Evolutionary conservation across 2,329 filamentous ascomycete species (phyloP).

Genomic region (Periconia macrospinosa): DNA sequence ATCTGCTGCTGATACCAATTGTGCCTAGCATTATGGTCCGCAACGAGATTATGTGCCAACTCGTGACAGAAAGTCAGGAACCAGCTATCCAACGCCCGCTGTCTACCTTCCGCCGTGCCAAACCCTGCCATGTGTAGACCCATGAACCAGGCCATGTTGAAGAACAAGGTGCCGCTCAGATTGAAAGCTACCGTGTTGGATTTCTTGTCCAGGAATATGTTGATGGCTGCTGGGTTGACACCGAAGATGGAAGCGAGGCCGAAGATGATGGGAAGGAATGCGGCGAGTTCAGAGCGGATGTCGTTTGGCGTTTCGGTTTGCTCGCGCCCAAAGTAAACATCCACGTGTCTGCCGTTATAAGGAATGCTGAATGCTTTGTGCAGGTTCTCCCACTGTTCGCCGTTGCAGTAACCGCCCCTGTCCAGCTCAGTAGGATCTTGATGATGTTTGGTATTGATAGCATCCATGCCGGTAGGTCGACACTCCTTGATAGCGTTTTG

Average conservation of each 20-base stretch:
- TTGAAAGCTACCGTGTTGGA: constrained; percentile 94
- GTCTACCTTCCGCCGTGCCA: constrained; percentile 33
- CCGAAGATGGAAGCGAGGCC: constrained; percentile 58
- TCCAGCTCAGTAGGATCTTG: constrained; percentile 42
- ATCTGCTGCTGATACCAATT: constrained; percentile 44
- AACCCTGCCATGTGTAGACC: constrained; percentile 64
- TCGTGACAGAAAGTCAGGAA: constrained; percentile 96
- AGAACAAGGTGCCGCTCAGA: constrained; percentile 82
- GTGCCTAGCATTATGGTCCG: constrained; percentile 59
- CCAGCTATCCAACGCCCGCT: constrained; percentile 71
- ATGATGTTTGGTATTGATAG: constrained; percentile 37
- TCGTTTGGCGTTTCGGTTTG: constrained; percentile 30
- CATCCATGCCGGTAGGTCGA: constrained; percentile 32
- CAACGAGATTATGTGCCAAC: constrained; percentile 88
- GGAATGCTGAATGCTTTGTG: constrained; percentile 41
- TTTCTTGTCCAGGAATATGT: constrained; percentile 82
- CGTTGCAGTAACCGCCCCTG: constrained; percentile 41
- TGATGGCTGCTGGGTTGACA: constrained; percentile 68
- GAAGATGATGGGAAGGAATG: constrained; percentile 40
- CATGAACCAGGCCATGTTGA: constrained; percentile 85
- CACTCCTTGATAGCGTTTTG: constrained; percentile 42
- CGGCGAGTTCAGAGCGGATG: constrained; percentile 25
- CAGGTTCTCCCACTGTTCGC: constrained; percentile 41
- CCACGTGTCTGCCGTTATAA: constrained; percentile 35
- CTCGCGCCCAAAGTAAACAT: constrained; percentile 38